Evolutionary conservation across 371 early-diverging fungal genomes (phyloP).

Genomic region (Nematocida ausubeli): DNA sequence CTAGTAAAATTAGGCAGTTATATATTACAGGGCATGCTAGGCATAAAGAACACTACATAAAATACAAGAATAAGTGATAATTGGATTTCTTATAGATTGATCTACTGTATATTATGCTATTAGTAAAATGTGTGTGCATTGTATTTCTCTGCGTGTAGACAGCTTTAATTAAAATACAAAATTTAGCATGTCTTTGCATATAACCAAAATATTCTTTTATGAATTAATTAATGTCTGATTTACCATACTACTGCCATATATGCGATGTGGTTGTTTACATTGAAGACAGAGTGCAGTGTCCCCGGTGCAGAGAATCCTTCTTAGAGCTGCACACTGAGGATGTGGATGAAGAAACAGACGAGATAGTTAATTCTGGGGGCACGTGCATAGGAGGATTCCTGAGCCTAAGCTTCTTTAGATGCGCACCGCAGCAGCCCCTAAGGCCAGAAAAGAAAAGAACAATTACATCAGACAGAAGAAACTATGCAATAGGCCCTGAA

Average conservation of each 20-base stretch:
- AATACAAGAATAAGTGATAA: too few species aligned
- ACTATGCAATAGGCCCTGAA: slow-evolving; percentile 53
- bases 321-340: slow-evolving; percentile 36
- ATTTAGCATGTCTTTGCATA: too few species aligned
- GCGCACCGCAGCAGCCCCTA: neutral
- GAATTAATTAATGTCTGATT: slow-evolving; percentile 36
- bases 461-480: slow-evolving; percentile 45
- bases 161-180: too few species aligned
- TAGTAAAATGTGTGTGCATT: too few species aligned
- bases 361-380: neutral
- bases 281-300: slow-evolving; percentile 39
- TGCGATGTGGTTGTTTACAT: slow-evolving; percentile 37
- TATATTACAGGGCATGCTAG: too few species aligned
- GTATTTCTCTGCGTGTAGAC: too few species aligned
- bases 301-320: slow-evolving; percentile 26
- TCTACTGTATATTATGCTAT: too few species aligned
- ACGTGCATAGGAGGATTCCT: neutral
- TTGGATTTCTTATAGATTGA: too few species aligned
- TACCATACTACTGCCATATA: slow-evolving; percentile 55
- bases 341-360: neutral
- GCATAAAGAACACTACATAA: too few species aligned
- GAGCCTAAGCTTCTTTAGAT: neutral
- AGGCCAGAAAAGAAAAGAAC: neutral
- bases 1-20: too few species aligned
- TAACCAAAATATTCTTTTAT: slow-evolving; percentile 35